Conservation (phyloP, 208 protist species). For the Porcisia hertigi region DNA sequence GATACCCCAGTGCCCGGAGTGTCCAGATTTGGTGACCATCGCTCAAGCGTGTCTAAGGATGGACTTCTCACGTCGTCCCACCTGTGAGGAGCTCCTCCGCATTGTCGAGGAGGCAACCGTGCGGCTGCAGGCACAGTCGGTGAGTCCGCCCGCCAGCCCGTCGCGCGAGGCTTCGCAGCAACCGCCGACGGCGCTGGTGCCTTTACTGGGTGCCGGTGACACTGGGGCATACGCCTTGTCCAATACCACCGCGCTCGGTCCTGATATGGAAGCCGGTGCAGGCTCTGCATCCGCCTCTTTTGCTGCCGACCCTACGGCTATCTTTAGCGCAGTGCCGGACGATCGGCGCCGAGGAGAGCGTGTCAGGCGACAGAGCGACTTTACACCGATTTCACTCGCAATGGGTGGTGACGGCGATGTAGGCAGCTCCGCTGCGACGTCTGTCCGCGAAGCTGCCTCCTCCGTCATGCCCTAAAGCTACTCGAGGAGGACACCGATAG, state of each 20-base stretch:
- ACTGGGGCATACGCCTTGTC: neutral
- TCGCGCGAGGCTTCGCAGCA: constrained; percentile 29
- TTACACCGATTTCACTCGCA: neutral
- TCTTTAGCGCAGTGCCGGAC: neutral
- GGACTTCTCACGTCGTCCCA: constrained; percentile 53
- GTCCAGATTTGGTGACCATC: constrained; percentile 68
- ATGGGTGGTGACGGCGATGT: neutral
- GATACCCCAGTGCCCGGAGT: constrained; percentile 73
- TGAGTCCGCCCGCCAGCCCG: constrained; percentile 33
- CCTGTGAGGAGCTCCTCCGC: constrained; percentile 76
- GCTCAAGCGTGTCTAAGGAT: constrained; percentile 64
- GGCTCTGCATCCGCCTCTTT: neutral
- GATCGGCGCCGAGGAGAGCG: constrained; percentile 2
- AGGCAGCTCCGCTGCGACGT: neutral
- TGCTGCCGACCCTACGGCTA: neutral
- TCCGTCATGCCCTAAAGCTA: neutral
- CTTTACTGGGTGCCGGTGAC: neutral
- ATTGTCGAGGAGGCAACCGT: constrained; percentile 54
- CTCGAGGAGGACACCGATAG: neutral
- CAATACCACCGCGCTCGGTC: neutral
- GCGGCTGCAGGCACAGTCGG: constrained; percentile 37
- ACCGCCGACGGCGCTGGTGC: neutral
- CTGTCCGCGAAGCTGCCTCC: neutral
- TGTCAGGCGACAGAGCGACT: neutral
- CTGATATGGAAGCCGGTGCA: neutral